Evolutionary conservation across 2,329 filamentous ascomycete genomes (phyloP), one percentile per base, ranked within the genome.

Genomic region (Cladosporium austrohemisphaericum): DNA sequence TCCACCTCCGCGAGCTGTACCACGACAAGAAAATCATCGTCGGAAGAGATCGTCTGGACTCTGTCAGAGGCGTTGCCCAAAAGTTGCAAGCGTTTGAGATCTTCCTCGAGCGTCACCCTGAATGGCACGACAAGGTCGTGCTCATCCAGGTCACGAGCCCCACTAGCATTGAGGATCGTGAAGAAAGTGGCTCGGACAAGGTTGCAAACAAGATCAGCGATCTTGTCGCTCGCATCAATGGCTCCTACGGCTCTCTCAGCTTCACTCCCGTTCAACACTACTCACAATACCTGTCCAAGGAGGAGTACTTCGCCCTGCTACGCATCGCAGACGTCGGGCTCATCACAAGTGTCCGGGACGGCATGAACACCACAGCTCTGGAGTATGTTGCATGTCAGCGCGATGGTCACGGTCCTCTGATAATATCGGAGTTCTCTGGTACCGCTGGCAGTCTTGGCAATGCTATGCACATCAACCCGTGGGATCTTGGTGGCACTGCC

Each of bases 341-440:
- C 43, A 96, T 97, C 68, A 96, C 93, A 5, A 95, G 89, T 58
- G 91, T 97, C 18, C 83, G 92, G 52, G 93, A 97, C 67, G 92
- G 92, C 51, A 96, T 97, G 91, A 97, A 96, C 73, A 96, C 92
- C 0, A 95, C 91, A 16, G 94, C 89, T 65, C 75, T 97, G 59
- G 93, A 97, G 69, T 97, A 96, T 65, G 84, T 97, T 50, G 80
- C 95, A 51, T 95, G 89, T 67, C 92, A 97, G 69, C 86, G 88
- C 62, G 85, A 93, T 55, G 84, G 84, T 50, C 83, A 91, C 58
- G 88, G 91, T 1, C 92, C 91, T 1, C 75, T 97, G 38, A 96
- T 97, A 57, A 80, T 97, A 19, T 97, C 93, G 11, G 92, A 97
- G 68, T 97, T 97, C 68, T 96, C 91, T 55, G 92, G 92, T 51